Percentiles rank a stretch among this genome's conserved stretches.
Evolutionary conservation across 306 rosid species (phyloP).

Genomic region (Castanea crenata): DNA sequence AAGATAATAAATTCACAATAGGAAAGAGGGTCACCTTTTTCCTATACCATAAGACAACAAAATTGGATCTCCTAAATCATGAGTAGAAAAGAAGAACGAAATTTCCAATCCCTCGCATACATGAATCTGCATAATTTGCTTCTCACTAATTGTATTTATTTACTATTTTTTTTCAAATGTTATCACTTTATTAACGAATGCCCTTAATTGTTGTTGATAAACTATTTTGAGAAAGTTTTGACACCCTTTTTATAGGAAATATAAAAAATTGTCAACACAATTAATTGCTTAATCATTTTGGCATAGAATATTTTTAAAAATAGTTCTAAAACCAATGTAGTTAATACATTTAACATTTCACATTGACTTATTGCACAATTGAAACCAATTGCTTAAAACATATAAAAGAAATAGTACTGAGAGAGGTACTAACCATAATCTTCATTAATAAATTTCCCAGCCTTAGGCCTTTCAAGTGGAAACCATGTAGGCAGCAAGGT

Average conservation of each 20-base stretch:
- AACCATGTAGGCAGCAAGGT: constrained; percentile 76
- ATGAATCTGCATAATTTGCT: background rate
- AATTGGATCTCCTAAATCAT: background rate
- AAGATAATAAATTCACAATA: background rate
- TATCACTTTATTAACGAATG: too few species aligned
- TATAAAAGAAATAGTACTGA: background rate
- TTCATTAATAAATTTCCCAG: constrained; percentile 44
- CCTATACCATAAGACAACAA: background rate
- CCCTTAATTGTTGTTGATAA: too few species aligned
- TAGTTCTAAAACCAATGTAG: too few species aligned
- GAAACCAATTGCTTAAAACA: background rate
- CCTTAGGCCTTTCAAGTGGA: constrained; percentile 42
- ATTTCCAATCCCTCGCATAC: background rate
- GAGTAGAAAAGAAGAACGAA: background rate
- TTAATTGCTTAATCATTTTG: too few species aligned
- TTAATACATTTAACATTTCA: too few species aligned
- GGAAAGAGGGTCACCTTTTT: background rate
- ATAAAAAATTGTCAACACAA: too few species aligned
- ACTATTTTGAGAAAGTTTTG: too few species aligned
- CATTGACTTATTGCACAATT: background rate
- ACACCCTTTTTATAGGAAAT: accelerated
- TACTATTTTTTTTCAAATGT: too few species aligned
- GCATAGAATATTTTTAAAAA: too few species aligned
- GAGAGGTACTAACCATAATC: constrained; percentile 55
- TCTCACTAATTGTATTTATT: too few species aligned